A percentile compares a stretch with the other conserved stretches of the same genome.
Conservation (phyloP, 495 filamentous ascomycete species). For the Aspergillus affinis region DNA sequence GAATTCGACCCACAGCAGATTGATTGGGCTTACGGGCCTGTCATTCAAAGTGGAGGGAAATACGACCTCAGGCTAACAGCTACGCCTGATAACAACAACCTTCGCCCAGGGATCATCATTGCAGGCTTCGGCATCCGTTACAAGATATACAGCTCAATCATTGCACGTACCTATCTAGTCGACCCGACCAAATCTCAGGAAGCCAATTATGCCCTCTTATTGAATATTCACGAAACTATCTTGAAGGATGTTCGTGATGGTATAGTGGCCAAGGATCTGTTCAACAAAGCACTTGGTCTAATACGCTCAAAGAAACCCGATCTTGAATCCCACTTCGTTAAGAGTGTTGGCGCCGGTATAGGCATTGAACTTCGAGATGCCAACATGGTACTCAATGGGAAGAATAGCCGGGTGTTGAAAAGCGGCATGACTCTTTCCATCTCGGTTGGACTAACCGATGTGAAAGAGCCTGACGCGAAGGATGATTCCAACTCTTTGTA, state of each 20-base stretch:
- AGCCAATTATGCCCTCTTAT: constrained; percentile 89
- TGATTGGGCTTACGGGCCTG: constrained; percentile 91
- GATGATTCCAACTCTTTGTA: constrained; percentile 86
- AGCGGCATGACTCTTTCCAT: constrained; percentile 97
- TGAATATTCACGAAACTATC: constrained; percentile 79
- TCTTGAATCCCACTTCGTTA: constrained; percentile 86
- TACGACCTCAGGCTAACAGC: constrained; percentile 84
- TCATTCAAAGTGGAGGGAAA: constrained; percentile 90
- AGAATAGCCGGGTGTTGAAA: constrained; percentile 77
- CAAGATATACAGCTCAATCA: constrained; percentile 86
- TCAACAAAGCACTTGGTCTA: constrained; percentile 76
- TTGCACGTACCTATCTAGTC: constrained; percentile 91
- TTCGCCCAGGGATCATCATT: constrained; percentile 93
- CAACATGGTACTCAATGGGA: constrained; percentile 77
- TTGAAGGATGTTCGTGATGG: constrained; percentile 89
- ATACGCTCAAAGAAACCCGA: constrained; percentile 90
- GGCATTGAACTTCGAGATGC: constrained; percentile 87
- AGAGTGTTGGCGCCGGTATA: constrained; percentile 85
- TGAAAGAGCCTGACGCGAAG: constrained; percentile 77
- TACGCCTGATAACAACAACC: constrained; percentile 72
- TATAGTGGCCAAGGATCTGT: constrained; percentile 82
- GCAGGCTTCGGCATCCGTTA: constrained; percentile 89
- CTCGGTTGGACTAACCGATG: constrained; percentile 81
- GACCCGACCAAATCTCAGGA: constrained; percentile 95
- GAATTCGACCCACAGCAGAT: constrained; percentile 90